Base-by-base conservation (phyloP, 106 monocot species). In the Acorus gramineus region DNA sequence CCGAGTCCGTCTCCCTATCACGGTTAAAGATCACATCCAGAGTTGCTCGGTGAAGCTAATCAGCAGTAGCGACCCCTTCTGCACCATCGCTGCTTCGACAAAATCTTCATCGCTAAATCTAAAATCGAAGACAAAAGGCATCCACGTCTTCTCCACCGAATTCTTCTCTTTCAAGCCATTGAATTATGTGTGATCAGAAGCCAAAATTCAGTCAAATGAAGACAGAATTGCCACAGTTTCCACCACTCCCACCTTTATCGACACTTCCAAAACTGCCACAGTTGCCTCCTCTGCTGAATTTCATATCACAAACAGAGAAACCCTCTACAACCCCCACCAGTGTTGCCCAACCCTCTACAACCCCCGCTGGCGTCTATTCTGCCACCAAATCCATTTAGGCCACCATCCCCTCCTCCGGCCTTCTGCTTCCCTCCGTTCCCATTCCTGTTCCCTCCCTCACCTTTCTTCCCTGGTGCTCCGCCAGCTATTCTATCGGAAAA, bases 151-250 rank as follows among this genome's bases (percentile, higher is more conserved):
- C 81, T 84, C 89, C 3, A 76, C 81, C 12, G 84, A 84, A 13
- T 65, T 81, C 75, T 81, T 84, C 69, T 69, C 65, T 46, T 82
- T 89, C 76, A 78, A 60, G 52, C 85, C 85, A 1, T 50, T 70
- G 43, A 63, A 66, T 2, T 77, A 10, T 66, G 14, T 84, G 84
- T 57, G 50, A 73, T 49, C 83, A 83, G 52, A 69, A 64, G 51
- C 69, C 72, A 28, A 28, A 28, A 28, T 28, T 28, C 28, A 28
- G 28, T 28, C 28, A 28, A 28, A 28, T 28, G 28, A 28, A 3
- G 48, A 44, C 14, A 44, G 7, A 13, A 49, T 52, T 8, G 47
- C 6, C 2, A 7, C 28, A 28, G 28, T 14, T 49, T 2, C 58
- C 58, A 3, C 42, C 44, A 2, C 58, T 44, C 4, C 60, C 44